phyloP scores from a whole-genome alignment of 2,329 filamentous ascomycete genomes.

The Phialocephala sp. region DNA sequence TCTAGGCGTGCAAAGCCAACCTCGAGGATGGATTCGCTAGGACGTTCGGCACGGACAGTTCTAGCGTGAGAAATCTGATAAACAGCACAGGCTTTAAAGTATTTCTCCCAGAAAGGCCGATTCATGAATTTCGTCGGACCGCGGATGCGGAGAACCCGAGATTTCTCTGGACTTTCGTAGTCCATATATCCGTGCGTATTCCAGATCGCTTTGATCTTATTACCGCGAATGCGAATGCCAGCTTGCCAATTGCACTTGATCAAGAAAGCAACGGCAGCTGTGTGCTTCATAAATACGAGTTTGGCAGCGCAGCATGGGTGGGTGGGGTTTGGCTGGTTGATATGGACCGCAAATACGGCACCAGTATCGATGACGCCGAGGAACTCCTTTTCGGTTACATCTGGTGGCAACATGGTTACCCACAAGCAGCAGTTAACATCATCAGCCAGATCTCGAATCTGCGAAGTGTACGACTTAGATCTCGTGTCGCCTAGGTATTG shows the following conservation, averaged over 20 bases:
- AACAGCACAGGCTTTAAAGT: neutral
- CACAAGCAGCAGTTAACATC: neutral
- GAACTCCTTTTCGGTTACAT: constrained; percentile 17
- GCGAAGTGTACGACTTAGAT: neutral
- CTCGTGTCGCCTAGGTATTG: neutral
- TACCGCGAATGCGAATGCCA: neutral
- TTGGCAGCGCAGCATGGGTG: constrained; percentile 14
- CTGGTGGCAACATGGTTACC: neutral
- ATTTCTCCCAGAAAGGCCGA: neutral
- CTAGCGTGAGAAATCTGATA: neutral
- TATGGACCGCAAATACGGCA: constrained; percentile 24
- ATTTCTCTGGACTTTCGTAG: neutral
- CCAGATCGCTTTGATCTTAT: neutral
- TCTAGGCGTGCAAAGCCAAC: neutral
- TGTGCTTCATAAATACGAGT: constrained; percentile 23
- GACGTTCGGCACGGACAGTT: neutral
- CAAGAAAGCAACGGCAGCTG: constrained; percentile 8
- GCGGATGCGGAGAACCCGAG: neutral
- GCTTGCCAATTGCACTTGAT: neutral
- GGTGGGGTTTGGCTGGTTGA: constrained; percentile 3
- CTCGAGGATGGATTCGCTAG: constrained; percentile 12
- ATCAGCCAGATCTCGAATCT: neutral
- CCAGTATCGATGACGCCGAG: constrained; percentile 23
- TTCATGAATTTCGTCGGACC: neutral
- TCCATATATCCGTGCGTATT: neutral